These are phyloP conservation scores for Spirogloea muscicola DNA, from an alignment of 139 green algal genomes.

Conservation along the genomic window DNA sequence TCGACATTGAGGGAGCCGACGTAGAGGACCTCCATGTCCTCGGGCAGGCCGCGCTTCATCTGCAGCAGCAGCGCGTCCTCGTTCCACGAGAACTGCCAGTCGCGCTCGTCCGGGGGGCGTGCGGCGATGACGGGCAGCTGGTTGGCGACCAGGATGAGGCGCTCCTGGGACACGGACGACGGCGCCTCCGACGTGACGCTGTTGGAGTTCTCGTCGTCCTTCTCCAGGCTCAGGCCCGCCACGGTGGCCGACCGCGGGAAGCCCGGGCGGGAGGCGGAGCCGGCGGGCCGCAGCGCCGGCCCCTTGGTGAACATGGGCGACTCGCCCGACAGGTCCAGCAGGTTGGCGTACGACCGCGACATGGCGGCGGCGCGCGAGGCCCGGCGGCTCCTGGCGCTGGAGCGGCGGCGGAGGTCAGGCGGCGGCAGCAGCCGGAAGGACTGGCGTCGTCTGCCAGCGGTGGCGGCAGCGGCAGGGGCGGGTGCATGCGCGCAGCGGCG, in stretches of 20 bases:
- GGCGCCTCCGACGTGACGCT: slow-evolving; percentile 38
- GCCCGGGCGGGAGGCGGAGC: neutral
- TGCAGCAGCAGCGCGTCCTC: slow-evolving; percentile 89
- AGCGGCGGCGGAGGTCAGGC: too few species aligned
- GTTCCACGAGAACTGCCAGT: slow-evolving; percentile 89
- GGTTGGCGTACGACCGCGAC: slow-evolving; percentile 43
- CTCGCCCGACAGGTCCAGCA: slow-evolving; percentile 40
- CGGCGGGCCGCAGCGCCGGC: neutral
- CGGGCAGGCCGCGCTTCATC: slow-evolving; percentile 65
- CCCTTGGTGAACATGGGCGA: slow-evolving; percentile 23
- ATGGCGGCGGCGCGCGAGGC: too few species aligned
- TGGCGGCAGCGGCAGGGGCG: too few species aligned
- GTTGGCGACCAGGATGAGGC: slow-evolving; percentile 88
- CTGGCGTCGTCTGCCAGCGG: too few species aligned
- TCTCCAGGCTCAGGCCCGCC: slow-evolving; percentile 8
- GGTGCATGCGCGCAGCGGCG: too few species aligned
- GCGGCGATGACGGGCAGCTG: slow-evolving; percentile 74
- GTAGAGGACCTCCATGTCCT: slow-evolving; percentile 47
- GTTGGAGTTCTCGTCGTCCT: neutral
- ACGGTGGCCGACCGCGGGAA: slow-evolving; percentile 8
- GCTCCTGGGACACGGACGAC: slow-evolving; percentile 49
- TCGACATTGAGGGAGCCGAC: slow-evolving; percentile 44
- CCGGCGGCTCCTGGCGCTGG: too few species aligned
- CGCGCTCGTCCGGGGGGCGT: slow-evolving; percentile 23
- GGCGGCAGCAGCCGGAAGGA: too few species aligned